phyloP scores from a whole-genome alignment of 208 protist species.

The Wallacemonas rigidus region DNA sequence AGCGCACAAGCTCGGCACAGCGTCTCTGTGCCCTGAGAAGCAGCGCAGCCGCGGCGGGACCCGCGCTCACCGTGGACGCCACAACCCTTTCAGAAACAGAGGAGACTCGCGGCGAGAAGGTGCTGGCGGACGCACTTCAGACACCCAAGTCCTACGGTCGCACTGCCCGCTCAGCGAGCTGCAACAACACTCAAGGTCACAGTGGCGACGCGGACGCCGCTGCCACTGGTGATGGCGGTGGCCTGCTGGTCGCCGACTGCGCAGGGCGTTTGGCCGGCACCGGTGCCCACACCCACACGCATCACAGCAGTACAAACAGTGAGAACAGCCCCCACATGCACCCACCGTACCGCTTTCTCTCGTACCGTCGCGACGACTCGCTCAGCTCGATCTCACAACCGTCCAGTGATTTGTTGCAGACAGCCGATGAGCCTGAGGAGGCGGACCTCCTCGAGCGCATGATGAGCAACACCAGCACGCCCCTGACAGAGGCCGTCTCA shows the following conservation, averaged over 20 bases:
- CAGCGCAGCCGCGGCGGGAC: not conserved
- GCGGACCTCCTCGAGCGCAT: slow-evolving; percentile 11
- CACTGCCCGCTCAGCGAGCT: not conserved
- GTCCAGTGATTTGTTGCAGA: slow-evolving; percentile 11
- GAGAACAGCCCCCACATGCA: not conserved
- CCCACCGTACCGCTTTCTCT: not conserved
- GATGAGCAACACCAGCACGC: not conserved
- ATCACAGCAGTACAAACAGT: slow-evolving; percentile 1
- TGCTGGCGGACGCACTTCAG: slow-evolving; percentile 24
- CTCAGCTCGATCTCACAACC: slow-evolving; percentile 18
- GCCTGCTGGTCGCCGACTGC: not conserved
- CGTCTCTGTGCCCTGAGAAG: slow-evolving; percentile 8
- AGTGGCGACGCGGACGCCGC: not conserved
- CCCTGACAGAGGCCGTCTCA: not conserved
- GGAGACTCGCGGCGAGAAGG: slow-evolving; percentile 8
- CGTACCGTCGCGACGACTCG: slow-evolving; percentile 13
- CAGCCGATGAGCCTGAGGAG: slow-evolving; percentile 11
- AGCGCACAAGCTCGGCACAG: slow-evolving; percentile 28
- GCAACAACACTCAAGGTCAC: not conserved
- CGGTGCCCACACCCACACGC: not conserved
- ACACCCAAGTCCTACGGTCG: slow-evolving; percentile 22
- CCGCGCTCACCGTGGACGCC: not conserved
- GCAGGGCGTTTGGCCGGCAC: not conserved
- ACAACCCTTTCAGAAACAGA: not conserved
- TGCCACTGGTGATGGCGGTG: not conserved